Evolutionary conservation across 805 yeast species (phyloP).

Genomic region (Cyberlindnera subsufficiens): DNA sequence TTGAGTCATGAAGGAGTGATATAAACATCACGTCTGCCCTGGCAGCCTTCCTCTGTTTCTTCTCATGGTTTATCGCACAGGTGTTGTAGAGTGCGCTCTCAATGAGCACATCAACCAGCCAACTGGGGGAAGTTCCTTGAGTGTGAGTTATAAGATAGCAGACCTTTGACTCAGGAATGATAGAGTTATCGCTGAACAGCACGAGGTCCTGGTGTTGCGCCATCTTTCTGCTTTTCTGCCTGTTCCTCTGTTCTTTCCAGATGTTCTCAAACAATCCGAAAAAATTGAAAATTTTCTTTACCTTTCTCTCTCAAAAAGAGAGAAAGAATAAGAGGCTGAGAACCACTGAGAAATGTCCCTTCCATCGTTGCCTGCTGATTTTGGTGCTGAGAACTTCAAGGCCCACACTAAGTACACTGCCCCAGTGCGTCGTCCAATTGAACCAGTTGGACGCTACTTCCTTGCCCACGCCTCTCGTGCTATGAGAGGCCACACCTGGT

Average conservation of each 20-base stretch:
- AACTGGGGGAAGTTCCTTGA: slow-evolving; percentile 54
- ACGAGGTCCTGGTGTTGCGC: slow-evolving; percentile 54
- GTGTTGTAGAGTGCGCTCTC: slow-evolving; percentile 35
- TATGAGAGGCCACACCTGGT: slow-evolving; percentile 96
- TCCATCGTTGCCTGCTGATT: slow-evolving; percentile 50
- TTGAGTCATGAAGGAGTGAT: slow-evolving; percentile 28
- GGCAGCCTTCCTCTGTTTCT: slow-evolving; percentile 3
- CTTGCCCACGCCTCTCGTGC: slow-evolving; percentile 96
- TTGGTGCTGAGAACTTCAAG: slow-evolving; percentile 44
- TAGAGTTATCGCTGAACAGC: slow-evolving; percentile 45
- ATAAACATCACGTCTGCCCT: slow-evolving; percentile 27
- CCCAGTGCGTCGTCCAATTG: slow-evolving; percentile 74
- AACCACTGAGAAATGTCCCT: slow-evolving; percentile 28
- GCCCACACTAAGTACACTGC: slow-evolving; percentile 46
- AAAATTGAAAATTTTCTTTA: background rate
- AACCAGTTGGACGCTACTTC: slow-evolving; percentile 95
- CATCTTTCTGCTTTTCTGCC: slow-evolving; percentile 7
- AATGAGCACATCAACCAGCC: slow-evolving; percentile 53
- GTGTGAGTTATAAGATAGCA: slow-evolving; percentile 31
- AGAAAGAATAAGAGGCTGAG: background rate
- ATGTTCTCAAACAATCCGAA: background rate
- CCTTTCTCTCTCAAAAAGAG: background rate
- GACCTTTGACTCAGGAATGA: slow-evolving; percentile 29
- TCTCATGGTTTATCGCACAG: slow-evolving; percentile 19
- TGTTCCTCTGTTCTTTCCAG: no score